Evolutionary conservation across 129 eudicot species (phyloP), one percentile per base, ranked within the genome.

Genomic region (Escallonia herrerae): DNA sequence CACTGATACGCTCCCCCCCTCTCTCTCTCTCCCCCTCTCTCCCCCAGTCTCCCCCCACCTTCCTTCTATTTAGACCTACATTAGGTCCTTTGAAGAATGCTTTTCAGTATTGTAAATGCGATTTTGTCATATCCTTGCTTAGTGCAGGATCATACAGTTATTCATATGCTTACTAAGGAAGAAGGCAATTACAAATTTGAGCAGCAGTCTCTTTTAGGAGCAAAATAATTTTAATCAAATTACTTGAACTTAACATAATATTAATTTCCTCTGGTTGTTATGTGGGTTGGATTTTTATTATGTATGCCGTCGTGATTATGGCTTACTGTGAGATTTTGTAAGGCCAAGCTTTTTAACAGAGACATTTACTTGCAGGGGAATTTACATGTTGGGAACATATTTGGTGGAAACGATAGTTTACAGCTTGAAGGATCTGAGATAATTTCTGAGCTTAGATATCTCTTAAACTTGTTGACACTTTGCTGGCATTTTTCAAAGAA

Each of bases 401-500:
- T 84, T 48, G 95, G 95, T 50, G 95, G 93, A 60, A 22, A 73
- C 62, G 94, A 94, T 33, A 94, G 95, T 71, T 10, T 47, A 59
- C 88, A 82, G 79, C 91, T 94, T 61, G 73, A 80, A 72, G 99
- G 97, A 62, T 74, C 84, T 48, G 95, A 78, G 74, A 75, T 89
- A 77, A 80, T 80, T 68, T 77, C 83, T 40, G 99, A 94, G 80
- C 95, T 94, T 53, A 86, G 75, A 67, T 74, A 84, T 82, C 94
- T 94, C 15, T 74, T 94, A 65, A 70, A 82, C 63, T 75, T 94
- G 79, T 70, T 94, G 74, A 89, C 95, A 39, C 90, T 89, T 67
- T 94, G 99, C 62, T 94, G 97, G 97, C 97, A 94, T 82, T 94
- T 94, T 77, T 94, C 99, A 6, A 94, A 94, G 69, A 94, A 94